A percentile compares a stretch with the other conserved stretches of the same genome.
Conservation (phyloP, 1,139 yeast species). For the Scheffersomyces illinoinensis region DNA sequence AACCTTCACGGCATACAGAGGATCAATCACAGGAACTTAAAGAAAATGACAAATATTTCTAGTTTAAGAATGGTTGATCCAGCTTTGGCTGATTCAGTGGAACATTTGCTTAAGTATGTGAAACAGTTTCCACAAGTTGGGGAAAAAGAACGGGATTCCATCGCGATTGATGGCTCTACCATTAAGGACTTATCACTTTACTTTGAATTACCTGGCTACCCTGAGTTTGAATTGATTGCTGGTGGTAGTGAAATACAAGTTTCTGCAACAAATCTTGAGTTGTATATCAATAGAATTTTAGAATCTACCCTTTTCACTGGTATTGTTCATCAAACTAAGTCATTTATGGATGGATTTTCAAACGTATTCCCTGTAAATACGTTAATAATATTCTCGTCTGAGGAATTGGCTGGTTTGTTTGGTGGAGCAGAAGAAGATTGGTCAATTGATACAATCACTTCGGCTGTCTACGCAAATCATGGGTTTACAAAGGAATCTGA, state of each 20-base stretch:
- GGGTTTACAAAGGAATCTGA: conserved; percentile 78
- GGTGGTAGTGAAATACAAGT: conserved; percentile 57
- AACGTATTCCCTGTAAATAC: conserved; percentile 81
- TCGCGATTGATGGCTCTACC: conserved; percentile 41
- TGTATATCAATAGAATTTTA: conserved; percentile 58
- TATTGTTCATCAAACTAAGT: conserved; percentile 59
- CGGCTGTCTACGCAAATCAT: conserved; percentile 80
- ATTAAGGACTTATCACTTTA: conserved; percentile 58
- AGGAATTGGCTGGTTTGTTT: conserved; percentile 68
- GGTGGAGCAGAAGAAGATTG: conserved; percentile 82
- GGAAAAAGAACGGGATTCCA: conserved; percentile 19
- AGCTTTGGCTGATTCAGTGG: conserved; percentile 61
- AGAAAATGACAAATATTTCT: conserved; percentile 36
- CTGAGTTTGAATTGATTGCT: conserved; percentile 56
- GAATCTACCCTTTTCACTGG: conserved; percentile 69
- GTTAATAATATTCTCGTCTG: conserved; percentile 67
- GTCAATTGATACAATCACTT: conserved; percentile 62
- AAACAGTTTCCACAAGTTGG: conserved; percentile 21
- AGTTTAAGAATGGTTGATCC: conserved; percentile 58
- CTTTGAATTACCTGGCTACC: conserved; percentile 79
- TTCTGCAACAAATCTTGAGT: conserved; percentile 52
- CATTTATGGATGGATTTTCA: conserved; percentile 81
- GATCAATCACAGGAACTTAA: conserved; percentile 17
- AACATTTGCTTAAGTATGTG: conserved; percentile 48
- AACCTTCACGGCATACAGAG: conserved; percentile 16